phyloP scores from a whole-genome alignment of 441 rosid species.

The Adansonia madagascariensis region DNA sequence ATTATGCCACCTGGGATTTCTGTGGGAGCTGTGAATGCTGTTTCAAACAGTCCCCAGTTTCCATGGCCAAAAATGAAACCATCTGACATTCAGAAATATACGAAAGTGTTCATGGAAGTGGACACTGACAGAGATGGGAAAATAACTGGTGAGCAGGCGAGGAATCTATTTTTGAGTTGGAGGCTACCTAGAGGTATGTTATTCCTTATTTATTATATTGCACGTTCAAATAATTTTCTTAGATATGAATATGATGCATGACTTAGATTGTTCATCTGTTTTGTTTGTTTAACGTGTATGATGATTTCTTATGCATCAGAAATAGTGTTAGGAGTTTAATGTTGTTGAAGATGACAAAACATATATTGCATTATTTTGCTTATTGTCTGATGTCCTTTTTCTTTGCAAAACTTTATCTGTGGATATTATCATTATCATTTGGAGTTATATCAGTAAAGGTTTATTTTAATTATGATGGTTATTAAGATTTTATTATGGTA shows the following conservation, averaged over 20 bases:
- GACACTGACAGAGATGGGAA: constrained; percentile 93
- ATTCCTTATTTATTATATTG: constrained; percentile 18
- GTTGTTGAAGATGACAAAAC: background rate
- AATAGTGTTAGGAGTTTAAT: background rate
- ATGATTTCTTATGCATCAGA: constrained; percentile 2
- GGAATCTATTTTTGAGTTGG: constrained; percentile 92
- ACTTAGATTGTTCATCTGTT: background rate
- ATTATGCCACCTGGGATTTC: constrained; percentile 52
- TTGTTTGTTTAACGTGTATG: background rate
- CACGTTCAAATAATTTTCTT: constrained; percentile 10
- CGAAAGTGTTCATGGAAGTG: constrained; percentile 88
- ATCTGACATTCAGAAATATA: constrained; percentile 83
- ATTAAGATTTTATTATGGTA: constrained; percentile 18
- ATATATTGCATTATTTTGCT: background rate
- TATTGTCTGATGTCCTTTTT: background rate
- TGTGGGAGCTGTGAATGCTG: constrained; percentile 56
- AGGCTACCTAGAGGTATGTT: constrained; percentile 86
- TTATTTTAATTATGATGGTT: constrained; percentile 1
- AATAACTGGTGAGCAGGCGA: constrained; percentile 92
- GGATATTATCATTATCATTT: constrained; percentile 2
- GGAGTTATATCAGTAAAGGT: background rate
- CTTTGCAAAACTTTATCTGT: background rate
- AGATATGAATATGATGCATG: background rate
- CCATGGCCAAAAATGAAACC: constrained; percentile 92
- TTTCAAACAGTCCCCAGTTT: constrained; percentile 55